Evolutionary conservation across 2,329 filamentous ascomycete species (phyloP).

Genomic region (Pseudogymnoascus sp.): DNA sequence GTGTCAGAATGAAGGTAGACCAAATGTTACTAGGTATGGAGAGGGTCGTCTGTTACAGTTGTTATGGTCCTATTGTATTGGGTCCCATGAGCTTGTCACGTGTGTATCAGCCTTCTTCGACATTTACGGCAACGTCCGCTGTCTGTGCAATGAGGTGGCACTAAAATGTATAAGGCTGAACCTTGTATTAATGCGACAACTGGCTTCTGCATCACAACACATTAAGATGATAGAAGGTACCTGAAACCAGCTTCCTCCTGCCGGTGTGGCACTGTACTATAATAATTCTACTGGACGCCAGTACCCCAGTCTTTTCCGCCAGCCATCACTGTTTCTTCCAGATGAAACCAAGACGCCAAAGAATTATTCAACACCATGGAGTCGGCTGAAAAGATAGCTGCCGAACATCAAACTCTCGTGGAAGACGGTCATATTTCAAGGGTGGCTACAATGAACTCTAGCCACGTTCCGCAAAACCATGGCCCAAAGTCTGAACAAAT

Average conservation of each 20-base stretch:
- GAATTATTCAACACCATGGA: background rate
- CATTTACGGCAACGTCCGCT: background rate
- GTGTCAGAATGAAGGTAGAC: background rate
- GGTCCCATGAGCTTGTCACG: background rate
- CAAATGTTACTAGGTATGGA: background rate
- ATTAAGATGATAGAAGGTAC: background rate
- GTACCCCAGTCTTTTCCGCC: background rate
- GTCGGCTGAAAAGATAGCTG: background rate
- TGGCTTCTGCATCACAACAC: constrained; percentile 2
- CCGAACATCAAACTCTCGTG: background rate
- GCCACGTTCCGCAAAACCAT: background rate
- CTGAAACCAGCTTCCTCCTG: background rate
- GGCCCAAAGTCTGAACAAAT: background rate
- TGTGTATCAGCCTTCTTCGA: background rate
- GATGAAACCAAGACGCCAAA: background rate
- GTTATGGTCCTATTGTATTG: background rate
- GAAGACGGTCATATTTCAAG: constrained; percentile 39
- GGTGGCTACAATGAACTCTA: background rate
- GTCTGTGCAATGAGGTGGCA: background rate
- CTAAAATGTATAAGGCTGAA: background rate
- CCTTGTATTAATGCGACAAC: constrained; percentile 1
- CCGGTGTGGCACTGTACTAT: background rate
- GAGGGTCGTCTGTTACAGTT: background rate
- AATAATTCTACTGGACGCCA: background rate
- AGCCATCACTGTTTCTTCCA: background rate